Evolutionary conservation across 225 moss, liverwort and hornwort species (phyloP), one percentile per base, ranked within the genome.

Genomic region (Asterella californica): DNA sequence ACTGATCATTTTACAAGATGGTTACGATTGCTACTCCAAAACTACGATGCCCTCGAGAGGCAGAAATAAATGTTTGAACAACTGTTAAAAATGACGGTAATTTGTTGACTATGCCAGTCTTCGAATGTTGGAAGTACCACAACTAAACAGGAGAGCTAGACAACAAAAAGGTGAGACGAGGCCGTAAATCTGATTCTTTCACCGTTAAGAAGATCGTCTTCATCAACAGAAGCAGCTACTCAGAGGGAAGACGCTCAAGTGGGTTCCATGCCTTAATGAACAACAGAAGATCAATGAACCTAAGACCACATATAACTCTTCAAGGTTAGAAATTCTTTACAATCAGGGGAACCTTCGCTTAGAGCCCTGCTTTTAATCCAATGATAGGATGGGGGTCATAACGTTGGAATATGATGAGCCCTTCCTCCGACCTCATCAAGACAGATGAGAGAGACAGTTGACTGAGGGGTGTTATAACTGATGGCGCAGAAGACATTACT

Each of bases 21-120:
- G 64, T 64, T 64, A 12, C 4, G 0, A 27, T 9, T 64, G 29
- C 64, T 64, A n/a, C 64, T 64, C 30, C 64, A 64, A 64, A 64
- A 64, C 27, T 9, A 64, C 14, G 64, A 57, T 15, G 30, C 64
- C 64, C 11, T 12, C 27, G 15, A 14, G 18, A 38, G 68, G 30
- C 68, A 69, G 36, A 69, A 69, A 69, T 69, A 69, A n/a, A 69
- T 69, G 68, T 69, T 34, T 69, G 68, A 69, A 69, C 34, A 69
- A 69, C 7, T 7, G 36, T 3, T 15, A 38, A 22, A 69, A 34
- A 69, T 19, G 36, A 2, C 36, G 4, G 37, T 38, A n/a, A n/a
- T n/a, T n/a, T n/a, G n/a, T 18, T 33, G 37, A 69, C 68, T 74
- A 25, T 71, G 25, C 52, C 50, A 27, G 18, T 14, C 50, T 50